phyloP scores from a whole-genome alignment of 2,329 filamentous ascomycete species.

The Capronia epimyces region DNA sequence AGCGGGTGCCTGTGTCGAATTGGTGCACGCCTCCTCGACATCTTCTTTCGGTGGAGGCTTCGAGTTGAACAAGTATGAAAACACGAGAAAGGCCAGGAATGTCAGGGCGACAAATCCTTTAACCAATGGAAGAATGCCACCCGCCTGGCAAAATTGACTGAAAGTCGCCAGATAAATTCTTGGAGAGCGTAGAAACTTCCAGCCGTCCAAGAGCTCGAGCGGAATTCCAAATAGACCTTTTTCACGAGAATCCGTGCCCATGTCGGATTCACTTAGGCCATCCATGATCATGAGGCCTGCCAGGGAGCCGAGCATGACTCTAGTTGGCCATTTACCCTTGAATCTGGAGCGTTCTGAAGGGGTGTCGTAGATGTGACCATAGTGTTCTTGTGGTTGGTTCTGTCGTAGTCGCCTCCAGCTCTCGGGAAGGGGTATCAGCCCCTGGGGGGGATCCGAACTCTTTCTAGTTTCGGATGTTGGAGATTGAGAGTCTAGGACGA shows the following conservation, averaged over 20 bases:
- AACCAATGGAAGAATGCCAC: slow-evolving; percentile 27
- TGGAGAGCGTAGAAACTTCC: slow-evolving; percentile 36
- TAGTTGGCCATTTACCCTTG: slow-evolving; percentile 54
- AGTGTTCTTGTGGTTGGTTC: slow-evolving; percentile 30
- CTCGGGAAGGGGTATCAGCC: slow-evolving; percentile 42
- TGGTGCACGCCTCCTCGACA: slow-evolving; percentile 34
- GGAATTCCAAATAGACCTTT: slow-evolving; percentile 65
- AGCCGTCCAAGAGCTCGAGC: slow-evolving; percentile 49
- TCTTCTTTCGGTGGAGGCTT: slow-evolving; percentile 49
- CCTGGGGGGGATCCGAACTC: slow-evolving; percentile 35
- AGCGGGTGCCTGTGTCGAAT: slow-evolving; percentile 49
- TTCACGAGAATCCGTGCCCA: slow-evolving; percentile 57
- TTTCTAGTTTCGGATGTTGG: slow-evolving; percentile 40
- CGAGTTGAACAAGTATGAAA: slow-evolving; percentile 52
- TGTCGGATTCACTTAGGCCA: slow-evolving; percentile 63
- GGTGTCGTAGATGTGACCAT: slow-evolving; percentile 33
- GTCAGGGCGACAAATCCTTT: slow-evolving; percentile 32
- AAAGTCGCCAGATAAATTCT: slow-evolving; percentile 26
- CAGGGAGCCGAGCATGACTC: slow-evolving; percentile 87
- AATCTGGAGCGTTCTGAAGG: slow-evolving; percentile 40
- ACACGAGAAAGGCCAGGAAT: slow-evolving; percentile 49
- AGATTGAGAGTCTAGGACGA: not conserved
- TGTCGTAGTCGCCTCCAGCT: slow-evolving; percentile 40
- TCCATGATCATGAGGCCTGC: slow-evolving; percentile 90
- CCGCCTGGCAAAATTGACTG: slow-evolving; percentile 26